These are phyloP conservation scores for Cicer cuneatum DNA, from an alignment of 306 rosid species.

Conservation along the genomic window DNA sequence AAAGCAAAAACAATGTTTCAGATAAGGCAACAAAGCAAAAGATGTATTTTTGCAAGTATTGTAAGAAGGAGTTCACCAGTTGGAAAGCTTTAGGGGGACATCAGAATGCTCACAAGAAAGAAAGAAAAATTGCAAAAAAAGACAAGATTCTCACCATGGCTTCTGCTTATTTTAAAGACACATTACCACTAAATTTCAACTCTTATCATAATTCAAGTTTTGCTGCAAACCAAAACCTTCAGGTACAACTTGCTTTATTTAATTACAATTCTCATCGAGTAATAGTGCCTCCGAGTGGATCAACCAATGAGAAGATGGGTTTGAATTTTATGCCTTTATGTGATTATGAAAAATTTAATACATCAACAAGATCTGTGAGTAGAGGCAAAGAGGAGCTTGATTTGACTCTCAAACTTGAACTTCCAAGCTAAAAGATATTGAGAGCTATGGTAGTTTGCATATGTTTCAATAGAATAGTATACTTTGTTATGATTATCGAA, in stretches of 20 bases:
- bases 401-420: background rate
- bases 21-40: background rate
- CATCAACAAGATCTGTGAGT: background rate
- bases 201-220: background rate
- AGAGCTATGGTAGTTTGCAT: no score
- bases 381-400: background rate
- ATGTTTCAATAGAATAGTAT: no score
- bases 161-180: background rate
- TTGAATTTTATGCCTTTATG: background rate
- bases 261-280: background rate
- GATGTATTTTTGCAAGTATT: background rate
- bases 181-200: background rate
- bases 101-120: constrained; percentile 23
- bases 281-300: background rate
- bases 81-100: constrained; percentile 15
- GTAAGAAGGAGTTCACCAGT: background rate
- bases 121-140: background rate
- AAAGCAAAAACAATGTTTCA: background rate
- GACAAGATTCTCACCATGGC: background rate
- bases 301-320: background rate
- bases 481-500: no score
- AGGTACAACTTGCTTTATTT: background rate
- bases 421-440: no score
- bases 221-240: background rate
- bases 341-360: background rate